Percentiles rank a stretch among this genome's conserved stretches.
Conservation (phyloP, 1,139 yeast species). For the Meyerozyma guilliermondii region DNA sequence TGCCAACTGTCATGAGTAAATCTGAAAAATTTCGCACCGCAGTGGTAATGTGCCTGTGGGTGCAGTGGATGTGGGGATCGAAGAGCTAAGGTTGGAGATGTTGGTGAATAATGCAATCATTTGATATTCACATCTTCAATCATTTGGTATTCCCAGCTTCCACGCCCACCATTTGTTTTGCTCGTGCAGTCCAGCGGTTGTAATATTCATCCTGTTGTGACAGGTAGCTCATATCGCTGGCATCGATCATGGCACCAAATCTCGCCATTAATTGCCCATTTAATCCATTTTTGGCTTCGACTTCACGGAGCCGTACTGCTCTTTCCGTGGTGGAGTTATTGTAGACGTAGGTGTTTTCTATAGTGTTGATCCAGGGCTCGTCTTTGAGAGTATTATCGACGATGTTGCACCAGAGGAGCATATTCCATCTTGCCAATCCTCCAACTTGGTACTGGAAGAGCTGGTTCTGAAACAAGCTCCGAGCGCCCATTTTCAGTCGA, state of each 20-base stretch:
- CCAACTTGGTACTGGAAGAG: constrained; percentile 53
- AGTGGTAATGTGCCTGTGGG: background rate
- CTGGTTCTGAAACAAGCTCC: constrained; percentile 41
- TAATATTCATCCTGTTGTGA: constrained; percentile 26
- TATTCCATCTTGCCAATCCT: constrained; percentile 41
- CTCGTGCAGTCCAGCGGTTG: constrained; percentile 26
- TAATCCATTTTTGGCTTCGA: constrained; percentile 26
- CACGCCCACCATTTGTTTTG: constrained; percentile 2
- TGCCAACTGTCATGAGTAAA: background rate
- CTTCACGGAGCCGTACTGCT: constrained; percentile 18
- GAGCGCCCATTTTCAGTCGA: constrained; percentile 43
- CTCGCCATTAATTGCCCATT: constrained; percentile 27
- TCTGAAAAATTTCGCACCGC: constrained; percentile 1
- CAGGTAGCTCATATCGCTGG: constrained; percentile 22
- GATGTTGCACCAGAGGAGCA: constrained; percentile 47
- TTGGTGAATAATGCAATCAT: background rate
- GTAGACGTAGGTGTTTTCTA: constrained; percentile 37
- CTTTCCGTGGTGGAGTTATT: constrained; percentile 22
- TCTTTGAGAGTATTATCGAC: constrained; percentile 49
- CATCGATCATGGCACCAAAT: constrained; percentile 35
- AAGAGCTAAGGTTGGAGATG: background rate
- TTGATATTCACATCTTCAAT: no score
- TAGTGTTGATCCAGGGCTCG: constrained; percentile 48
- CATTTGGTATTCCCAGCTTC: background rate
- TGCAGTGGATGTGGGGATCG: background rate